phyloP scores from a whole-genome alignment of 73 alveolate species.

The Uronychia setigera region DNA sequence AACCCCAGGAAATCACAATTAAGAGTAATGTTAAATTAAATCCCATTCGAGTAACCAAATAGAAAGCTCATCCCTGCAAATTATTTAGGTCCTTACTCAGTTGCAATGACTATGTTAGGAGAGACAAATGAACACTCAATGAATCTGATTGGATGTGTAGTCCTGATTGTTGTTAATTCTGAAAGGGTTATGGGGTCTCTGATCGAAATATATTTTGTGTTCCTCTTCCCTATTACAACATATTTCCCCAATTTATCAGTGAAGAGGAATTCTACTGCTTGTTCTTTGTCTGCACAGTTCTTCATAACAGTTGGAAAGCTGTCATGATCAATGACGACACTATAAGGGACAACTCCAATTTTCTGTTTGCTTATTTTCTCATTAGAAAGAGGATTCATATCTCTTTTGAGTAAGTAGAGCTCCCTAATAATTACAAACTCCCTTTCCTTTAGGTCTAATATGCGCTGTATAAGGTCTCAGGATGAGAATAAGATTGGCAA shows the following conservation, averaged over 20 bases:
- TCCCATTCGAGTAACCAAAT: too few relatives aligned
- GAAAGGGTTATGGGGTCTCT: background rate
- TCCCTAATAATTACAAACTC: background rate
- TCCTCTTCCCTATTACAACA: background rate
- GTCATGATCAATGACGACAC: background rate
- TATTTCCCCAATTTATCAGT: background rate
- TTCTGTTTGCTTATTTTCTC: background rate
- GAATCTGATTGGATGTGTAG: too few relatives aligned
- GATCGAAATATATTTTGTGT: background rate
- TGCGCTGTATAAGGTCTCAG: background rate
- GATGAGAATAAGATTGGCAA: background rate
- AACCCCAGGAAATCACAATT: too few relatives aligned
- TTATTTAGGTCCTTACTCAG: too few relatives aligned
- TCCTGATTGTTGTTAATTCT: too few relatives aligned
- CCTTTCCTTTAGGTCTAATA: background rate
- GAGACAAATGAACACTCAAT: too few relatives aligned
- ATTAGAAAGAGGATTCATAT: too few relatives aligned
- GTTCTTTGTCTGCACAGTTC: background rate
- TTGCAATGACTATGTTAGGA: too few relatives aligned
- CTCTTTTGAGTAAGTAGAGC: background rate
- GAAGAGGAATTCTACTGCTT: background rate
- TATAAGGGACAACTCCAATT: slow-evolving; percentile 3
- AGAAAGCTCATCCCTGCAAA: too few relatives aligned
- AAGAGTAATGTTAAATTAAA: too few relatives aligned
- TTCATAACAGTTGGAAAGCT: slow-evolving; percentile 3